Evolutionary conservation across 306 rosid species (phyloP).

Genomic region (Betula pendula): DNA sequence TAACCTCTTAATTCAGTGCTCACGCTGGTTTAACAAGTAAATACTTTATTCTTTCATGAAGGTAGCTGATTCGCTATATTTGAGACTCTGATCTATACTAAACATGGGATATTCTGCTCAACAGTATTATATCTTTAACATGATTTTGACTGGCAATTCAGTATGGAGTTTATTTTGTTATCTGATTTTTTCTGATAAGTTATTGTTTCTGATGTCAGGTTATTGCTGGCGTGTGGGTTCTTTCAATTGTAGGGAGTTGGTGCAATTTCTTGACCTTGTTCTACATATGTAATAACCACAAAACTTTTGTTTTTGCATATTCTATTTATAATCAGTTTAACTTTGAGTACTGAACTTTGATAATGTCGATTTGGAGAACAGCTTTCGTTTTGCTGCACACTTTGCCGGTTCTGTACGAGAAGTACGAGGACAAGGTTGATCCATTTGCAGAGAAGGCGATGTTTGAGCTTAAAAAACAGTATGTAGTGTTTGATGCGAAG

Average conservation of each 20-base stretch:
- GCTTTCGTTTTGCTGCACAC: conserved; percentile 76
- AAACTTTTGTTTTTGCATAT: not conserved
- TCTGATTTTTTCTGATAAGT: conserved; percentile 7
- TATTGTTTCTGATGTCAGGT: conserved; percentile 41
- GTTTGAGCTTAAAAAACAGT: conserved; percentile 68
- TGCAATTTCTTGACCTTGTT: conserved; percentile 87
- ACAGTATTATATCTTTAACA: not conserved
- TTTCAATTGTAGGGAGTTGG: conserved; percentile 70
- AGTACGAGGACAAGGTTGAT: conserved; percentile 68
- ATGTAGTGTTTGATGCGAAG: conserved; percentile 68
- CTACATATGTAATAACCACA: conserved; percentile 59
- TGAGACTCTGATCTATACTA: not conserved
- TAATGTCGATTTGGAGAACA: conserved; percentile 36
- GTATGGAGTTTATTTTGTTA: not conserved
- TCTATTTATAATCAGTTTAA: not conserved
- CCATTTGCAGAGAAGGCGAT: conserved; percentile 62
- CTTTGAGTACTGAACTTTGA: conserved; percentile 1
- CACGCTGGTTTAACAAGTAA: not conserved
- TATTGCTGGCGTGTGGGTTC: conserved; percentile 74
- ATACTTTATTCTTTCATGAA: not conserved
- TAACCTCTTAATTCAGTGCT: not conserved
- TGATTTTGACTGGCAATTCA: not conserved
- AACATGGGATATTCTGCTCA: not conserved
- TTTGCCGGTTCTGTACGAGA: conserved; percentile 74
- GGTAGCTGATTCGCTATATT: not conserved